Base-by-base conservation (phyloP, 345 rosid species). In the Combretum micranthum region DNA sequence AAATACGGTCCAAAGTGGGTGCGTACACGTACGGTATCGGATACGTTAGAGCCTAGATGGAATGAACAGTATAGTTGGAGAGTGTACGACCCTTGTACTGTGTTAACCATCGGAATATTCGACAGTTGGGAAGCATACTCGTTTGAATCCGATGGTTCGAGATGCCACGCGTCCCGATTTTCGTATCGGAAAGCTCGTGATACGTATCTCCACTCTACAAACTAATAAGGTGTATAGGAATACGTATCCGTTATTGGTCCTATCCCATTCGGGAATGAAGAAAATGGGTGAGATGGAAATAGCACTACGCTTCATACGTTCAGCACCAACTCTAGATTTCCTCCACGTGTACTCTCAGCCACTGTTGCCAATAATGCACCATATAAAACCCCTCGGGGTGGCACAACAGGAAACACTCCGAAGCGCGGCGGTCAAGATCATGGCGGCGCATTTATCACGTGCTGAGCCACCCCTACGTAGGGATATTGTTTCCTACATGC, bases 51-150 rank as follows among this genome's bases (percentile, higher is more conserved):
- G 50, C 96, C 98, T 20, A 84, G 72, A 55, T 91, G 96, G 96
- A 91, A 91, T 54, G 96, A 91, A 68, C 98, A 91, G 75, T 91
- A 87, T 56, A 88, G 92, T 51, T 91, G 92, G 95, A 70, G 81
- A 63, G 92, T 91, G 15, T 86, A 75, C 59, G 98, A 91, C 68
- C 95, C 95, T 1, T 91, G 83, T 56, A 91, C 98, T 6, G 88
- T 91, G 52, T 21, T 91, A 53, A 79, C 85, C 1, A 60, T 88
- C 0, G 98, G 96, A 15, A 84, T 91, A 0, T 88, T 91, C 26
- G 93, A 91, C 60, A 86, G 94, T 39, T 73, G 78, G 75, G 86
- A 75, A 50, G 70, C 9, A 7, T 4, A 1, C 39, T 32, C 62
- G 16, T 67, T 62, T 15, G 94, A 83, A 2, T 42, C 50, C 1